A percentile compares a stretch with the other conserved stretches of the same genome.
Evolutionary conservation across 2,329 filamentous ascomycete species (phyloP).

Genomic region (Nannizzia gypsea): DNA sequence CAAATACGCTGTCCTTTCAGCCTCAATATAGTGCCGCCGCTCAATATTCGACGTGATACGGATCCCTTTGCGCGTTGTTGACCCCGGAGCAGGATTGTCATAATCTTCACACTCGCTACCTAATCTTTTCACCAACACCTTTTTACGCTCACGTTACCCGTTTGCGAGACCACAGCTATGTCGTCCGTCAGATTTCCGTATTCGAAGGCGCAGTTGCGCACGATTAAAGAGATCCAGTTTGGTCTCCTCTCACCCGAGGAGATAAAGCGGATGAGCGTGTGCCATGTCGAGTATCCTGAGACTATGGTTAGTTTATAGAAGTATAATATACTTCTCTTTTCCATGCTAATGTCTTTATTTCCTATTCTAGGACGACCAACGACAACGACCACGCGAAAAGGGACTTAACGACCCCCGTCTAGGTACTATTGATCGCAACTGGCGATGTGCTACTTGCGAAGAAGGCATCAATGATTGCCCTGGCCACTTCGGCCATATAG

Average conservation of each 20-base stretch:
- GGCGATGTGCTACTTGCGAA: conserved; percentile 91
- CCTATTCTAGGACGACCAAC: conserved; percentile 60
- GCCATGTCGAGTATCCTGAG: conserved; percentile 93
- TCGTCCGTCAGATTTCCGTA: conserved; percentile 82
- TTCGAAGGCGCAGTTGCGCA: conserved; percentile 91
- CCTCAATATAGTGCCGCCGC: not conserved
- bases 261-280: conserved; percentile 97
- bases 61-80: not conserved
- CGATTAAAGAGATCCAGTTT: conserved; percentile 98
- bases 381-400: conserved; percentile 76
- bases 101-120: not conserved
- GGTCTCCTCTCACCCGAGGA: conserved; percentile 95
- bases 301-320: conserved; percentile 54
- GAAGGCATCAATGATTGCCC: conserved; percentile 94
- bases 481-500: conserved; percentile 97
- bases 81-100: not conserved
- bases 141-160: too few relatives aligned
- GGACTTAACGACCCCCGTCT: conserved; percentile 93
- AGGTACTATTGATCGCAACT: conserved; percentile 89
- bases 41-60: not conserved
- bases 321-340: not conserved
- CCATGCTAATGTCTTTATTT: conserved; percentile 10
- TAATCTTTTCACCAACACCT: not conserved
- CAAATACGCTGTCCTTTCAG: conserved; percentile 15
- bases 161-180: conserved; percentile 48